Evolutionary conservation across 257 asterid species (phyloP).

Genomic region (Prunella vulgaris): DNA sequence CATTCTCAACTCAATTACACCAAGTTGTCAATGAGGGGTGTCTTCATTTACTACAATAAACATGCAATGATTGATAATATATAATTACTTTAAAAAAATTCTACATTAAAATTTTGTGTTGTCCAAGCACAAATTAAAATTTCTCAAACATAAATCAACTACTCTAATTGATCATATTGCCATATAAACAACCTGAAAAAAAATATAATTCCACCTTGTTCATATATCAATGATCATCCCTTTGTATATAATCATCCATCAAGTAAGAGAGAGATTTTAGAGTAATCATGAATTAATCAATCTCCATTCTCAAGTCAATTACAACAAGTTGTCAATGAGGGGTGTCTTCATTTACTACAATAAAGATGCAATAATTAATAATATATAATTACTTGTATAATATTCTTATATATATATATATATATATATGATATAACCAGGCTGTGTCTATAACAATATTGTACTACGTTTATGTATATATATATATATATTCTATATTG

Average conservation of each 20-base stretch:
- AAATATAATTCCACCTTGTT: too few species aligned
- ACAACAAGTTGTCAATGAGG: conserved; percentile 7
- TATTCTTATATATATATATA: background rate
- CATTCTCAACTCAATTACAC: background rate
- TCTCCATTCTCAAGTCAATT: background rate
- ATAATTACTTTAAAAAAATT: too few species aligned
- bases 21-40: too few species aligned
- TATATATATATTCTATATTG: conserved; percentile 11
- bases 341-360: conserved; percentile 2
- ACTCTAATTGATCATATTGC: background rate
- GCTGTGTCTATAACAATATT: background rate
- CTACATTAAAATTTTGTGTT: too few species aligned
- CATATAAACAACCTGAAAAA: background rate
- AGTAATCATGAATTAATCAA: background rate
- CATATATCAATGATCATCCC: too few species aligned
- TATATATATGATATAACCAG: background rate
- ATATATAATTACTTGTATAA: conserved; percentile 2
- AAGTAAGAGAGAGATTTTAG: background rate
- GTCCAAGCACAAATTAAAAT: too few species aligned
- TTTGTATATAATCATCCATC: background rate
- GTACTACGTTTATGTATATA: background rate
- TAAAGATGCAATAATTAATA: background rate
- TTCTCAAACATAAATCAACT: background rate
- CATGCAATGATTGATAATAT: too few species aligned
- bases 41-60: too few species aligned